These are phyloP conservation scores for Coemansia sp. DNA, from an alignment of 192 early-diverging fungal genomes.

Conservation along the genomic window DNA sequence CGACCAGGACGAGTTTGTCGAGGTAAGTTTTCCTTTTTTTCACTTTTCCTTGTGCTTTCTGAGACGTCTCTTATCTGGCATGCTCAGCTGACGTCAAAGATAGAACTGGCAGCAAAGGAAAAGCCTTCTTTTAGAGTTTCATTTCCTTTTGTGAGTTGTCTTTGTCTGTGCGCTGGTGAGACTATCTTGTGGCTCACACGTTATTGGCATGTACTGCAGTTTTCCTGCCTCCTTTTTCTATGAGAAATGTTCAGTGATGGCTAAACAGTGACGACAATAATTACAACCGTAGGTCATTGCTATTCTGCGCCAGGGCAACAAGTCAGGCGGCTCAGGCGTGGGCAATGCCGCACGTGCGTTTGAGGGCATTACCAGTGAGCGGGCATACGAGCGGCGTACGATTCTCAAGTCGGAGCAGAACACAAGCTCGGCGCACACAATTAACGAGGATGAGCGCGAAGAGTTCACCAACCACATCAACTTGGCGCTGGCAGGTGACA, in stretches of 20 bases:
- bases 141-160: not conserved
- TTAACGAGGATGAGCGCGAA: conserved; percentile 98
- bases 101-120: not conserved
- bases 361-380: conserved; percentile 54
- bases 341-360: conserved; percentile 36
- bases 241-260: not conserved
- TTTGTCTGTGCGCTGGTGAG: too few relatives aligned
- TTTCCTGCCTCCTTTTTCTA: not conserved
- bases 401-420: conserved; percentile 84
- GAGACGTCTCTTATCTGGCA: not conserved
- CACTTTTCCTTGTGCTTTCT: not conserved
- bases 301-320: conserved; percentile 36
- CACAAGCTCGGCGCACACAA: conserved; percentile 90
- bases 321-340: conserved; percentile 19
- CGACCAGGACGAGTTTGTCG: conserved; percentile 79
- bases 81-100: conserved; percentile 1
- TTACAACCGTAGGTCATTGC: conserved; percentile 38
- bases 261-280: not conserved
- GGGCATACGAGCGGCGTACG: conserved; percentile 68
- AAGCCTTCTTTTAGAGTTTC: not conserved
- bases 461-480: conserved; percentile 97
- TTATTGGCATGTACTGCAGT: not conserved
- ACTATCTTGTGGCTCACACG: not conserved
- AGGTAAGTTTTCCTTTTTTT: conserved; percentile 48
- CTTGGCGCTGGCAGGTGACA: conserved; percentile 75